Evolutionary conservation across 345 rosid genomes (phyloP).

Genomic region (Acer negundo): DNA sequence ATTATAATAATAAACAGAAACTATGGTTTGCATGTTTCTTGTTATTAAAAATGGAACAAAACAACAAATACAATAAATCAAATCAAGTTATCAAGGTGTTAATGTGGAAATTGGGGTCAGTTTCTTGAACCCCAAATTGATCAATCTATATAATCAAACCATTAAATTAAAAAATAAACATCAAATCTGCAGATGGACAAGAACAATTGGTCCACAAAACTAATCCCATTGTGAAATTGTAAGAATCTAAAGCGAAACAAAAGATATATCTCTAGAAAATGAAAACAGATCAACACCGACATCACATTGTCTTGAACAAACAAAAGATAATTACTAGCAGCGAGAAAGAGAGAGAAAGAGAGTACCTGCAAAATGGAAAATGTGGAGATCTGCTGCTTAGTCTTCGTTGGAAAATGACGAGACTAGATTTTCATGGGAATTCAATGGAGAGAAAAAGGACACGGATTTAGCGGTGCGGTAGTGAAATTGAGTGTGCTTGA

Average conservation of each 20-base stretch:
- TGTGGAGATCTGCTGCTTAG: slow-evolving; percentile 8
- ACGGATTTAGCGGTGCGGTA: too few relatives aligned
- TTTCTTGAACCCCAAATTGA: neutral
- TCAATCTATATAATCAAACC: neutral
- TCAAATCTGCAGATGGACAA: neutral
- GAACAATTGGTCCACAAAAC: neutral
- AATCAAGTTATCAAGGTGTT: neutral
- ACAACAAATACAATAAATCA: neutral
- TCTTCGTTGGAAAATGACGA: neutral
- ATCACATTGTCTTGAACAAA: neutral
- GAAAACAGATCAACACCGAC: neutral
- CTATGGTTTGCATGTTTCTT: too few relatives aligned
- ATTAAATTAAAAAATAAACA: neutral
- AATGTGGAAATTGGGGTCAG: neutral
- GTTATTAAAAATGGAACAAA: too few relatives aligned
- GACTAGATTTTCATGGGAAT: neutral
- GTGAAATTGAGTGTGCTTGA: too few relatives aligned
- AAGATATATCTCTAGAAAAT: neutral
- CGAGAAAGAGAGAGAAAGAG: neutral
- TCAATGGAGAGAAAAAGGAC: too few relatives aligned
- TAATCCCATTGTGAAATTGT: neutral
- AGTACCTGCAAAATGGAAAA: slow-evolving; percentile 1
- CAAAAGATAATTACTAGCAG: neutral
- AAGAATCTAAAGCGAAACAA: neutral
- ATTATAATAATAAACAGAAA: neutral